Base-by-base conservation (phyloP, 805 yeast genomes). In the Ogataea paradorogensis region DNA sequence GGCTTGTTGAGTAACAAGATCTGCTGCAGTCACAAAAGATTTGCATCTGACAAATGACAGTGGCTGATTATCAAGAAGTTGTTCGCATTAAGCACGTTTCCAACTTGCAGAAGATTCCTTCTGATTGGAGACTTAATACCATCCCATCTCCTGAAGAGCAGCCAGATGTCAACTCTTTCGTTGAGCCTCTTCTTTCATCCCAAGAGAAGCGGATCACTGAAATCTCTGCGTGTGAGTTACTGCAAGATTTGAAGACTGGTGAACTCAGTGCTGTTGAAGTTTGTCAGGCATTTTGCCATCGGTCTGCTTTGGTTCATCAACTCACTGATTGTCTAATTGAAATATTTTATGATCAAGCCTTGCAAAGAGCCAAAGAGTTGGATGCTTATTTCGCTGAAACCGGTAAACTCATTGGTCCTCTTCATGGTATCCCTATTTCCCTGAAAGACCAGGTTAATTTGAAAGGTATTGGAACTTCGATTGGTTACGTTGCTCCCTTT, bases 361-460 rank as follows among this genome's bases (percentile, higher is more conserved):
- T 64, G 35, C 45, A 52, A 30, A 59, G 65, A 33, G 77, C 77
- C 1, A 39, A 59, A 30, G 58, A 59, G 36, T 52, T 71, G 43
- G 76, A 70, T 37, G 60, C 59, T 1, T 58, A 62, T 46, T 66
- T 53, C 31, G 42, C 55, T 16, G 27, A 31, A n/a, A 53, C 62
- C 11, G 70, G 70, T 1, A 53, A 60, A 35, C 47, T 67, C 1
- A 49, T 63, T 14, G 76, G 74, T 22, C 71, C 68, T 11, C 58
- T 69, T 35, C 76, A 69, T 45, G 76, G 75, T 4, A 52, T 70
- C 35, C 77, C 76, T 1, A 52, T 71, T 14, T 70, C 75, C 0
- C 53, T 71, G 29, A 71, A 72, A 48, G 76, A 72, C 49, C 75
- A 70, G 47, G 57, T 67, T 48, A 56, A 62, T 41, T 56, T 63